These are phyloP conservation scores for Candida boidinii DNA, from an alignment of 805 yeast species.

Conservation along the genomic window DNA sequence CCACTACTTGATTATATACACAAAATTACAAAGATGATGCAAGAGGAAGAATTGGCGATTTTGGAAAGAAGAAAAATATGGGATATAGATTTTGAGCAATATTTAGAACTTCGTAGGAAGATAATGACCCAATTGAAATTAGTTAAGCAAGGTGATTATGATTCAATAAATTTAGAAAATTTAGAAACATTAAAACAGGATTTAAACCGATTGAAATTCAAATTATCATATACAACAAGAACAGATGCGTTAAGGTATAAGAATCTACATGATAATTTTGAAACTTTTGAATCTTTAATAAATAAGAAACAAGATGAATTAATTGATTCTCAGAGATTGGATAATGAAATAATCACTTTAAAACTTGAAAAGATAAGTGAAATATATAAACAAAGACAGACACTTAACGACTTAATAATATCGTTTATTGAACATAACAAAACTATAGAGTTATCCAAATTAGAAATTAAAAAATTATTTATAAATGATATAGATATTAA, in stretches of 20 bases:
- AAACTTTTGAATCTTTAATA: conserved; percentile 11
- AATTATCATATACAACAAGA: conserved; percentile 10
- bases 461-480: conserved; percentile 18
- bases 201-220: conserved; percentile 9
- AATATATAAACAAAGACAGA: conserved; percentile 14
- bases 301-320: conserved; percentile 11
- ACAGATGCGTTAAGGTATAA: conserved; percentile 13
- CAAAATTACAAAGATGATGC: too few species aligned
- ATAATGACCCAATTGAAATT: conserved; percentile 9
- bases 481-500: conserved; percentile 17
- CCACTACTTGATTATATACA: too few species aligned
- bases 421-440: conserved; percentile 14
- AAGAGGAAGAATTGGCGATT: conserved; percentile 16
- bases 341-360: conserved; percentile 10
- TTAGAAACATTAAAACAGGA: conserved; percentile 11
- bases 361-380: conserved; percentile 15
- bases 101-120: conserved; percentile 13
- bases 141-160: conserved; percentile 8
- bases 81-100: conserved; percentile 21
- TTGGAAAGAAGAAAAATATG: conserved; percentile 20
- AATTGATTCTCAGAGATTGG: conserved; percentile 13
- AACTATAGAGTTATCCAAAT: conserved; percentile 12
- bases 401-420: conserved; percentile 16
- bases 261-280: conserved; percentile 8
- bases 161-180: conserved; percentile 9